These are phyloP conservation scores for Santalum album DNA, from an alignment of 164 flowering plant species.

Conservation along the genomic window DNA sequence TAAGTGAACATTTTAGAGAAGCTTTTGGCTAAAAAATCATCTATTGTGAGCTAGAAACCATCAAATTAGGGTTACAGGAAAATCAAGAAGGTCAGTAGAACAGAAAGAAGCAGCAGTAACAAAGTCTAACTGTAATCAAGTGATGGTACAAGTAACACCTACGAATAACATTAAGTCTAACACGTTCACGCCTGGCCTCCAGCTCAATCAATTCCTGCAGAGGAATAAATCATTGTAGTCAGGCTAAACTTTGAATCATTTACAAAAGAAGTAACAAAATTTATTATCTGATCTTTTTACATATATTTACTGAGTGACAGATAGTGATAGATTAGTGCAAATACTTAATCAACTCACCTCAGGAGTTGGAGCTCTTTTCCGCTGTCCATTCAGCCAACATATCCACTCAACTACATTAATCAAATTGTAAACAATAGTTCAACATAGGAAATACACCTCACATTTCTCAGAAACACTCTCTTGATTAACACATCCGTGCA, in stretches of 20 bases:
- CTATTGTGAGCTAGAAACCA: background rate
- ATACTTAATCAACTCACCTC: constrained; percentile 37
- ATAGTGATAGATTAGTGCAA: no score
- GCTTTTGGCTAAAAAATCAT: background rate
- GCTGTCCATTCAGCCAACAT: constrained; percentile 96
- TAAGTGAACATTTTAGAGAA: background rate
- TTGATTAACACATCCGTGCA: background rate
- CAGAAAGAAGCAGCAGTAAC: background rate
- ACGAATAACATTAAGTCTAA: constrained; percentile 78
- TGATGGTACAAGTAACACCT: constrained; percentile 20
- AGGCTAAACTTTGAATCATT: no score
- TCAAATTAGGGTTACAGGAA: background rate
- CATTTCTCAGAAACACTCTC: no score
- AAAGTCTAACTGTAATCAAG: background rate
- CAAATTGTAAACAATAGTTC: background rate
- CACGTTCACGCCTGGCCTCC: constrained; percentile 81
- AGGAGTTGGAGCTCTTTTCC: constrained; percentile 79
- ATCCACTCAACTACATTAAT: constrained; percentile 84
- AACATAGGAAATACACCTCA: background rate
- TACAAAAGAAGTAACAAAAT: no score
- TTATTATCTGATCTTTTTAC: no score
- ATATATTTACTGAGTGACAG: no score
- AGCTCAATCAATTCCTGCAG: constrained; percentile 75
- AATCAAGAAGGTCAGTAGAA: background rate
- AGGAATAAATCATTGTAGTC: background rate